Evolutionary conservation across 1,139 yeast species (phyloP).

Genomic region (Eremothecium cymbalariae): DNA sequence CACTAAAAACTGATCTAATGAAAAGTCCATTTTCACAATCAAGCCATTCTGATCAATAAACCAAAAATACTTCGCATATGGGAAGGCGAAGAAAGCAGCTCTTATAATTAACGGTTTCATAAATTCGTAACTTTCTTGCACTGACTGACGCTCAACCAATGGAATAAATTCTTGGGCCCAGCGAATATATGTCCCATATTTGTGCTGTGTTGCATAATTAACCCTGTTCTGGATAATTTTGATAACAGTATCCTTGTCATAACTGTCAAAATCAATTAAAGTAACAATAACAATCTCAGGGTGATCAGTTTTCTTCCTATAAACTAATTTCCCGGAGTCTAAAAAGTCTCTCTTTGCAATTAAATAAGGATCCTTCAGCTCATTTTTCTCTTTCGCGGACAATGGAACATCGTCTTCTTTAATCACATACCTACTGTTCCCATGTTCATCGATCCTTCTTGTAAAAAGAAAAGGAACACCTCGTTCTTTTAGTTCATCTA

Average conservation of each 20-base stretch:
- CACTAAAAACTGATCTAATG: constrained; percentile 50
- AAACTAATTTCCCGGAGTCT: constrained; percentile 58
- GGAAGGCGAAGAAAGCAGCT: constrained; percentile 84
- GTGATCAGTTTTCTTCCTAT: constrained; percentile 35
- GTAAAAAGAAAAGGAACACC: constrained; percentile 45
- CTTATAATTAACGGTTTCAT: constrained; percentile 37
- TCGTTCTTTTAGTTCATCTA: constrained; percentile 48
- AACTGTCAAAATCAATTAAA: constrained; percentile 65
- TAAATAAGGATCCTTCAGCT: constrained; percentile 32
- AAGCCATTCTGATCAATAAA: constrained; percentile 68
- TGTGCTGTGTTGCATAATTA: constrained; percentile 66
- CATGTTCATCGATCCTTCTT: constrained; percentile 37
- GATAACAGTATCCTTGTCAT: constrained; percentile 51
- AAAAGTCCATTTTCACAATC: constrained; percentile 56
- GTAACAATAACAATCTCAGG: constrained; percentile 78
- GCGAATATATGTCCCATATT: constrained; percentile 70
- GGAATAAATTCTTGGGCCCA: constrained; percentile 80
- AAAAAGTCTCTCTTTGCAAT: constrained; percentile 51
- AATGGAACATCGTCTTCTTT: constrained; percentile 42
- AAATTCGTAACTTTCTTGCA: constrained; percentile 20
- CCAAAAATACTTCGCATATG: constrained; percentile 78
- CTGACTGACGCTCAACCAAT: constrained; percentile 37
- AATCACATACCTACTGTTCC: constrained; percentile 37
- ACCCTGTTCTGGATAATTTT: constrained; percentile 71
- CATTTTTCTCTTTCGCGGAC: constrained; percentile 32